phyloP scores from a whole-genome alignment of 2,329 filamentous ascomycete genomes.

The Ascochyta koolunga region DNA sequence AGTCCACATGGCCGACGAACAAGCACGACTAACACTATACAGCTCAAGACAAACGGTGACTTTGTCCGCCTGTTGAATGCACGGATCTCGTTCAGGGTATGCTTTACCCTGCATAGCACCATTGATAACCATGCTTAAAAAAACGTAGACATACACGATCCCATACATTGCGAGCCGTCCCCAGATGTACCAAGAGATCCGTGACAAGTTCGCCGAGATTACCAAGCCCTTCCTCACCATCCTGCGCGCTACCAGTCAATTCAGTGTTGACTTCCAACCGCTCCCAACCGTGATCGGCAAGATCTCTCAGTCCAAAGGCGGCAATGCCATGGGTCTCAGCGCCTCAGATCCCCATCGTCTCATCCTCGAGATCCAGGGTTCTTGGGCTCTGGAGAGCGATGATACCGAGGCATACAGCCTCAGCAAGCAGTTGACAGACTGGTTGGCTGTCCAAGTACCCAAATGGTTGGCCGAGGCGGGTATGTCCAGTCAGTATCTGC shows the following conservation, averaged over 20 bases:
- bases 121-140: neutral
- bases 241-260: slow-evolving; percentile 22
- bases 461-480: slow-evolving; percentile 31
- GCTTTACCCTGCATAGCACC: neutral
- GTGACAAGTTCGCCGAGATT: slow-evolving; percentile 36
- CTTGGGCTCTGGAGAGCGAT: slow-evolving; percentile 23
- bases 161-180: slow-evolving; percentile 34
- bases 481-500: slow-evolving; percentile 25
- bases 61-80: slow-evolving; percentile 16
- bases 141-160: slow-evolving; percentile 31
- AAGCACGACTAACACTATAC: neutral
- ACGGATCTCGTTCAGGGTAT: slow-evolving; percentile 32
- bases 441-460: slow-evolving; percentile 30
- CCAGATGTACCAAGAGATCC: slow-evolving; percentile 45
- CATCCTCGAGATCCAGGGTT: slow-evolving; percentile 29
- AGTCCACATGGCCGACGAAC: too few species aligned
- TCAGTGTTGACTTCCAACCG: slow-evolving; percentile 34
- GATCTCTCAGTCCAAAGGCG: slow-evolving; percentile 25
- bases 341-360: slow-evolving; percentile 28
- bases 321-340: slow-evolving; percentile 34
- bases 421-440: slow-evolving; percentile 26
- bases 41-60: slow-evolving; percentile 26
- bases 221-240: slow-evolving; percentile 28
- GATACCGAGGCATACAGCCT: slow-evolving; percentile 21
- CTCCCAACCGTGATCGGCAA: slow-evolving; percentile 27